A percentile compares a stretch with the other conserved stretches of the same genome.
Evolutionary conservation across 2,329 filamentous ascomycete genomes (phyloP).

Genomic region (Colletotrichum eremochloae): DNA sequence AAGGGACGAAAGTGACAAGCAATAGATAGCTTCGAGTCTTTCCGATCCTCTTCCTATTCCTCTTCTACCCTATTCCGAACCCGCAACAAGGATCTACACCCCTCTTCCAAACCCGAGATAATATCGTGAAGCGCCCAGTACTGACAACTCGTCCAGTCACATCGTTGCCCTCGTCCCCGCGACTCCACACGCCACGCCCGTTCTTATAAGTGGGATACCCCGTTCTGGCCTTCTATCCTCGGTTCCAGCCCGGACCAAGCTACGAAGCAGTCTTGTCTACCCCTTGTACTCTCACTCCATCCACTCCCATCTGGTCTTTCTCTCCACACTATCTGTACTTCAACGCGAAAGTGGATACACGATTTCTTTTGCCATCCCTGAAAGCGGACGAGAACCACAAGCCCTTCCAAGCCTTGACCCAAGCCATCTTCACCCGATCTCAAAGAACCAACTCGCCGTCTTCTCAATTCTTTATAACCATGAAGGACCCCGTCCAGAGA

Average conservation of each 20-base stretch:
- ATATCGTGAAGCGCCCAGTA: constrained; percentile 40
- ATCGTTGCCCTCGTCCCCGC: constrained; percentile 31
- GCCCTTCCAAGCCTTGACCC: constrained; percentile 37
- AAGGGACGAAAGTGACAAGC: constrained; percentile 12
- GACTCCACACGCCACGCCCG: constrained; percentile 40
- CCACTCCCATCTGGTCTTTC: constrained; percentile 9
- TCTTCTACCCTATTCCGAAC: constrained; percentile 39
- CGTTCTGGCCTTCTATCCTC: constrained; percentile 41
- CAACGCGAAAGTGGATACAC: constrained; percentile 34
- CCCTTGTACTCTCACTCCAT: constrained; percentile 19
- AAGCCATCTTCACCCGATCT: constrained; percentile 40
- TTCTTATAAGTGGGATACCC: constrained; percentile 41
- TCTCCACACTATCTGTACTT: constrained; percentile 2
- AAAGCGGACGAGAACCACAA: constrained; percentile 41
- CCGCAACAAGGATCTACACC: constrained; percentile 31
- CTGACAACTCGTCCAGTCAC: constrained; percentile 25
- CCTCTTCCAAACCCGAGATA: constrained; percentile 38
- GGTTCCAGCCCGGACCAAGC: constrained; percentile 36
- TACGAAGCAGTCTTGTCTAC: constrained; percentile 36
- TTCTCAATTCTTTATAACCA: constrained; percentile 51
- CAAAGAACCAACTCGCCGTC: constrained; percentile 14
- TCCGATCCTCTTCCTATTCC: constrained; percentile 26
- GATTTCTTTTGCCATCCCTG: constrained; percentile 38
- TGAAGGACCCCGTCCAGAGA: constrained; percentile 57
- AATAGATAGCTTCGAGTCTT: constrained; percentile 11